Base-by-base conservation (phyloP, 495 filamentous ascomycete species). In the Tetracladium setigerum region DNA sequence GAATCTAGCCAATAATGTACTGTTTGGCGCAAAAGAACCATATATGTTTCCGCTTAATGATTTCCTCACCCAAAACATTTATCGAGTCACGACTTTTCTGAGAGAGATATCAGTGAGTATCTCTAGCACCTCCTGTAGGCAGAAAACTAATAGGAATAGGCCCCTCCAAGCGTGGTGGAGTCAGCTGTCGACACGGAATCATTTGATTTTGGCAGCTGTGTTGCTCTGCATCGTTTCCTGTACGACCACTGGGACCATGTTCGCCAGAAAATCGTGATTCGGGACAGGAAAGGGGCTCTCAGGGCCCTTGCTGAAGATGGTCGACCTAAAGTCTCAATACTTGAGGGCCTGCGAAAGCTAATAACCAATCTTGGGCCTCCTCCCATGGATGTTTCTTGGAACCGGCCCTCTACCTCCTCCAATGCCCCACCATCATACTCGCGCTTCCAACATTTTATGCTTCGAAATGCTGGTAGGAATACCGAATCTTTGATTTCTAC, bases 221-320 rank as follows among this genome's bases (percentile, higher is more conserved):
- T 84, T 18, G 73, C 77, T 15, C 59, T 84, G 12, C 80, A 84
- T 60, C 66, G 80, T 48, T 82, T 84, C 50, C 53, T 84, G 19
- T 83, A 81, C 52, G 80, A 84, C 53, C 77, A 84, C 38, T 83
- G 79, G 78, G 80, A 84, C 48, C 73, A 77, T 41, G 75, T 84
- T 18, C 68, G 76, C 46, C 79, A 81, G 47, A 73, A 78, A 47
- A 67, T 84, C 27, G 70, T 78, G 32, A 68, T 74, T 30, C 69
- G 74, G 53, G 79, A 78, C 55, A 63, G 72, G 44, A 68, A 67
- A 54, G 72, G 70, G 13, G 61, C 70, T 27, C 65, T 73, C n/a
- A 66, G 69, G 14, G 74, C 74, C 17, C 71, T 71, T 9, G 60
- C 61, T 6, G 74, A 76, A 46, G 62, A 70, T 30, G 58, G 59